Percentiles rank a stretch among this genome's conserved stretches.
phyloP scores from a whole-genome alignment of 2,329 filamentous ascomycete genomes.

The Shiraia bambusicola region DNA sequence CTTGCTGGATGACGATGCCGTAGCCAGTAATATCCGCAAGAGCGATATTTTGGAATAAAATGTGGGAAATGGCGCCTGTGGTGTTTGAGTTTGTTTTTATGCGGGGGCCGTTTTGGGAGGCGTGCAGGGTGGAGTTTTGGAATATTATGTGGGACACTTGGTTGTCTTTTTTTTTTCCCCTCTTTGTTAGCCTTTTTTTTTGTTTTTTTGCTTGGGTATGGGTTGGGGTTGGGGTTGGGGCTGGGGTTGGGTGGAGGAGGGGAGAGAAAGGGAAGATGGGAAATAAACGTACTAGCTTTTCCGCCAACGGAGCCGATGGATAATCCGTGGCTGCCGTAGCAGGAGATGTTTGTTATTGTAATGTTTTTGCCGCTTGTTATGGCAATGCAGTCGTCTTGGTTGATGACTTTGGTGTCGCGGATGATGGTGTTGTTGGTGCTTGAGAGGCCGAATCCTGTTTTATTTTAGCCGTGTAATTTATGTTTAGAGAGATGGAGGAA shows the following conservation, averaged over 20 bases:
- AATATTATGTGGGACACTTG: conserved; percentile 46
- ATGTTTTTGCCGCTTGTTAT: conserved; percentile 54
- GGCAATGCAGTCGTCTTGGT: conserved; percentile 61
- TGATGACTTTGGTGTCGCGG: conserved; percentile 51
- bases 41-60: conserved; percentile 20
- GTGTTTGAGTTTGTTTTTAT: conserved; percentile 56
- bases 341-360: conserved; percentile 41
- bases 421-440: conserved; percentile 45
- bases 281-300: conserved; percentile 13
- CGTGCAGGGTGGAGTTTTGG: conserved; percentile 48
- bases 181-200: no score
- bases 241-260: no score
- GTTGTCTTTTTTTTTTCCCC: no score
- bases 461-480: not conserved
- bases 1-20: conserved; percentile 54
- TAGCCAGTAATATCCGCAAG: conserved; percentile 48
- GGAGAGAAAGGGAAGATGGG: not conserved
- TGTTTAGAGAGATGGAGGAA: not conserved
- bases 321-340: conserved; percentile 56
- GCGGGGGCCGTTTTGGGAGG: conserved; percentile 57
- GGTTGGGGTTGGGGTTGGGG: not conserved
- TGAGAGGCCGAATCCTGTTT: conserved; percentile 53
- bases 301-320: conserved; percentile 58
- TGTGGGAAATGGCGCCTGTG: conserved; percentile 44
- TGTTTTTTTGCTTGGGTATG: not conserved